Evolutionary conservation across 805 yeast species (phyloP), one percentile per base, ranked within the genome.

Genomic region (Helenozyma baotianmanensis): DNA sequence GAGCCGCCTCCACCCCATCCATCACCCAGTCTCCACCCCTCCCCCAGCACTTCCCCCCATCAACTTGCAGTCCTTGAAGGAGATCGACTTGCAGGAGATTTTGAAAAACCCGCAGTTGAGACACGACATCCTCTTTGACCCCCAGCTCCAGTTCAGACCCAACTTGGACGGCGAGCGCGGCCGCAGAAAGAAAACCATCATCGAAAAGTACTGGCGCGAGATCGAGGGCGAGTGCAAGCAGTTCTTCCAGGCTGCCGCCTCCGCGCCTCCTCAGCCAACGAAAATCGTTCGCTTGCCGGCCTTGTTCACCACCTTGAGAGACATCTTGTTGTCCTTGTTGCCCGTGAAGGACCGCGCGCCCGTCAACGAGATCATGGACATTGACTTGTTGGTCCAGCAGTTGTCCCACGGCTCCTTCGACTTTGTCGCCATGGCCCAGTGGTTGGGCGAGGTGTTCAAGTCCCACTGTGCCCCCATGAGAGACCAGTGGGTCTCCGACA

Each of bases 381-480:
- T 82, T 11, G 89, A 82, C 35, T 61, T 87, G 28, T 64, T 83
- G 23, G 66, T 82, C 29, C 95, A 87, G 60, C 94, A 87, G 54
- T 55, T 88, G 32, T 59, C 73, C 25, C 78, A 76, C 42, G 78
- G 82, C 14, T 74, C 83, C n/a, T 74, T 84, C 47, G 84, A 82
- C 54, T 84, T 83, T 61, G 74, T 77, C 13, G 70, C 74, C 23
- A 70, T 87, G 47, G 73, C 89, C 2, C 68, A 69, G 36, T 84
- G 94, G 90, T 68, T 89, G 25, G 77, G 86, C 2, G 67, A 72
- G 21, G 75, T 87, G 21, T 81, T 90, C 60, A 86, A 88, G 60
- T 77, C 80, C 32, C 96, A 86, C 55, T 88, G 96, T 61, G 96
- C 96, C 6, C 97, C 97, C 41, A 87, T 87, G 94, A 74, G 97